Conservation (phyloP, 768 basidiomycete genomes). For the Aureoboletus auriporus region DNA sequence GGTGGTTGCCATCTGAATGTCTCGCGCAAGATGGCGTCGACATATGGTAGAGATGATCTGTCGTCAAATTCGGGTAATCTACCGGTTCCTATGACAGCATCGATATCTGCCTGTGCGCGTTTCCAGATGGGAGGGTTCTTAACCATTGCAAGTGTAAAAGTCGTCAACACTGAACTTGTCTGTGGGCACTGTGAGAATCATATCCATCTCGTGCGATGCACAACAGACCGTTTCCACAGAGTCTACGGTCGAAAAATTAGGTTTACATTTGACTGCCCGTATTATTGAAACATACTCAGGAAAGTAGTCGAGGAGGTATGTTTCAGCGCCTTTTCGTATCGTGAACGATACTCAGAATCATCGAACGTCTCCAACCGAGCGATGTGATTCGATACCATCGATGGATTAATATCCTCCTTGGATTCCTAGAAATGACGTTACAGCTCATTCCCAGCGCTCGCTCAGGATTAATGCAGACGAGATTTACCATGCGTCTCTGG, state of each 20-base stretch:
- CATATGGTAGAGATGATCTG: slow-evolving; percentile 13
- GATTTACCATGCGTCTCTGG: slow-evolving; percentile 26
- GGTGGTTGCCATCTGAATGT: slow-evolving; percentile 12
- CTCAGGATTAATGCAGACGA: background rate
- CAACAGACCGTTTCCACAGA: slow-evolving; percentile 9
- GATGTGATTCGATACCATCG: slow-evolving; percentile 15
- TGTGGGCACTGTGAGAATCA: background rate
- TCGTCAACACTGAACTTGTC: slow-evolving; percentile 4
- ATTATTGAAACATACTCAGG: background rate
- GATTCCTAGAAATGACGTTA: background rate
- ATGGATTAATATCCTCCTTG: background rate
- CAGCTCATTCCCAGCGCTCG: background rate
- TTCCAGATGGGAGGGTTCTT: slow-evolving; percentile 10
- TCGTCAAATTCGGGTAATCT: slow-evolving; percentile 17
- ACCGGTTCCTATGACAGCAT: slow-evolving; percentile 1
- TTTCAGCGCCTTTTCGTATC: slow-evolving; percentile 8
- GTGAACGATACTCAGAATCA: background rate
- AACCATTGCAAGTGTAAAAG: slow-evolving; percentile 11
- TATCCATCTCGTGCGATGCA: background rate
- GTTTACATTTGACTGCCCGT: background rate
- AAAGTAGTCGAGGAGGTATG: slow-evolving; percentile 9
- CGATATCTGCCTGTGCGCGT: slow-evolving; percentile 9
- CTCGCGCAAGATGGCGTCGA: slow-evolving; percentile 17
- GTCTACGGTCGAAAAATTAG: background rate
- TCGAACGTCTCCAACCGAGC: slow-evolving; percentile 11